Conservation (phyloP, 169 alveolate genomes). For the Plasmodium sp. region DNA sequence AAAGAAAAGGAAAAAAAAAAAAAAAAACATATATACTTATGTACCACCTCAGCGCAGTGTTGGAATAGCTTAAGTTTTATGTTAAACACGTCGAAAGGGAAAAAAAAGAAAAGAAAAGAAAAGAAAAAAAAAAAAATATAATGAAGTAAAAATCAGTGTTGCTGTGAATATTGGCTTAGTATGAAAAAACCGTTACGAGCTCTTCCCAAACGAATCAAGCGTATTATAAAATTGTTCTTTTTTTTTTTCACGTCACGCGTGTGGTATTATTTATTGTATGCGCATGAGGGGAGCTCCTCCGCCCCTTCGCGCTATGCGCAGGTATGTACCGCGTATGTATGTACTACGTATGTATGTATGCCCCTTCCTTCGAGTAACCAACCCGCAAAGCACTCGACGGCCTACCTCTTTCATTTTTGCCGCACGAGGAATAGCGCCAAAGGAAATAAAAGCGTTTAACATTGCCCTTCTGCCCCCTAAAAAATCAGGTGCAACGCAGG, state of each 20-base stretch:
- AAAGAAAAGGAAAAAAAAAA: background rate
- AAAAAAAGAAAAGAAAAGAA: too few relatives aligned
- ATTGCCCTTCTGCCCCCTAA: background rate
- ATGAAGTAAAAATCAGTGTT: background rate
- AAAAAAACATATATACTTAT: too few relatives aligned
- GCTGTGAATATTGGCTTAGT: background rate
- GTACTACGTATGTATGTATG: background rate
- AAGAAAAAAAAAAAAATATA: too few relatives aligned
- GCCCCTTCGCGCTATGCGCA: background rate
- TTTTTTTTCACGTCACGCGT: background rate
- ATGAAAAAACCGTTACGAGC: background rate
- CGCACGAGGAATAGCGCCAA: background rate
- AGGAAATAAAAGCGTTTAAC: background rate
- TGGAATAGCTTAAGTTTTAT: background rate
- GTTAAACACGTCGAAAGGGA: background rate
- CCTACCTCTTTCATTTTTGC: background rate
- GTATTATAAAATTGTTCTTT: background rate
- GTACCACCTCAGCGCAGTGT: background rate
- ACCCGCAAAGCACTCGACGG: background rate
- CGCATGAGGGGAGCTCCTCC: background rate
- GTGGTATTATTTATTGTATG: background rate
- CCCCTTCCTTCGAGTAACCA: background rate
- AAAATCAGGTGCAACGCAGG: background rate
- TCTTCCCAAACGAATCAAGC: background rate
- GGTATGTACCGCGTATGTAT: background rate